Percentiles rank a stretch among this genome's conserved stretches.
Conservation (phyloP, 208 protist species). For the Trypanosoma conorhini region DNA sequence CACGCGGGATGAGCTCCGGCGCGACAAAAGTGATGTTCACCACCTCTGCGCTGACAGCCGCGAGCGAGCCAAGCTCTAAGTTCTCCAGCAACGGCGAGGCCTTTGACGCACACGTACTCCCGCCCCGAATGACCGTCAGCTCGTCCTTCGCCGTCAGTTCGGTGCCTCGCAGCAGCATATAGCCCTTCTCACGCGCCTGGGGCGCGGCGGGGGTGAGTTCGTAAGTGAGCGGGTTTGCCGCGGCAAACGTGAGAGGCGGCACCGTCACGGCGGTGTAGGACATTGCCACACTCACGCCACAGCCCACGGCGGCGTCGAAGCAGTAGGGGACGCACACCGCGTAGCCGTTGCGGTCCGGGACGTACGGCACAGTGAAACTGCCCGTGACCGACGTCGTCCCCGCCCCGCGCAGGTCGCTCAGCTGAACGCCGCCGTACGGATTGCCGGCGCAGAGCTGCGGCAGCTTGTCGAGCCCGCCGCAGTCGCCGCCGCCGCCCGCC, state of each 20-base stretch:
- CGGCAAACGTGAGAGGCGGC: constrained; percentile 38
- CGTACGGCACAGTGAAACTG: constrained; percentile 68
- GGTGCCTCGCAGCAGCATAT: constrained; percentile 57
- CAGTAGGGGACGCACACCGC: constrained; percentile 88
- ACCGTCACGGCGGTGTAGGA: constrained; percentile 61
- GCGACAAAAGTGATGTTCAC: constrained; percentile 64
- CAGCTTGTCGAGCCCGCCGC: constrained; percentile 41
- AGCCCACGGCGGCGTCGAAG: constrained; percentile 22
- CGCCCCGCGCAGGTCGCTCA: constrained; percentile 14
- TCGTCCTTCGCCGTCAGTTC: constrained; percentile 45
- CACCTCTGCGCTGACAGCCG: constrained; percentile 17
- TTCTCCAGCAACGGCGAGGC: constrained; percentile 60
- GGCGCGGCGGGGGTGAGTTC: constrained; percentile 49
- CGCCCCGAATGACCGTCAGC: constrained; percentile 58
- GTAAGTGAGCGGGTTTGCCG: constrained; percentile 65
- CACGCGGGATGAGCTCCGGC: constrained; percentile 46
- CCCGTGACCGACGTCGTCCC: constrained; percentile 15
- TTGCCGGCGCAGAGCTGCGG: constrained; percentile 38
- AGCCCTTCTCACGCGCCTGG: constrained; percentile 69
- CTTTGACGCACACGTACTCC: constrained; percentile 48
- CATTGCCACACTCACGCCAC: constrained; percentile 30
- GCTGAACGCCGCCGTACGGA: constrained; percentile 23
- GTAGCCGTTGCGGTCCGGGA: constrained; percentile 50
- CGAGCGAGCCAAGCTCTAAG: constrained; percentile 47
- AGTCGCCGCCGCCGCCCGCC: constrained; percentile 24